Evolutionary conservation across 2,329 filamentous ascomycete genomes (phyloP).

Genomic region (Endocalyx cinctus): DNA sequence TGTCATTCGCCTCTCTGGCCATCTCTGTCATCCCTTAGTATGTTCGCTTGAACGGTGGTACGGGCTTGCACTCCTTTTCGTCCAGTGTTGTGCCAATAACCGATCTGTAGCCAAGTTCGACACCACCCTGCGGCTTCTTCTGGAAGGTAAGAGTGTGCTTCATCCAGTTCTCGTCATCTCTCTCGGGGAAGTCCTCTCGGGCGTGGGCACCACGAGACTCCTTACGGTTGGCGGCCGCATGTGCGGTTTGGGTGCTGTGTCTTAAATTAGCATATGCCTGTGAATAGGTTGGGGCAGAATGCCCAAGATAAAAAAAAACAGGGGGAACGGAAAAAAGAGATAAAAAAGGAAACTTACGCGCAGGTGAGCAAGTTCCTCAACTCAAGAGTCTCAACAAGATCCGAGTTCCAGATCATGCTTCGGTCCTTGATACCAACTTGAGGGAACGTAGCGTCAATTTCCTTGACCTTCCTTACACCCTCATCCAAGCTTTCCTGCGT

Average conservation of each 20-base stretch:
- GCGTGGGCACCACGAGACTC: slow-evolving; percentile 97
- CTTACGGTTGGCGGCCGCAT: slow-evolving; percentile 86
- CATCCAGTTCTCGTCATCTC: slow-evolving; percentile 97
- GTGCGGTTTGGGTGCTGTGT: slow-evolving; percentile 77
- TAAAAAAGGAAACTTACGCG: slow-evolving; percentile 64
- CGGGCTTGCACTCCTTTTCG: slow-evolving; percentile 91
- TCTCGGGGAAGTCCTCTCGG: slow-evolving; percentile 91
- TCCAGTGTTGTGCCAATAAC: slow-evolving; percentile 83
- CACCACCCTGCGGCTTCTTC: slow-evolving; percentile 82
- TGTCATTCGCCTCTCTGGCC: too few species aligned
- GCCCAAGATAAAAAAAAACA: too few species aligned
- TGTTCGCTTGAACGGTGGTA: slow-evolving; percentile 93
- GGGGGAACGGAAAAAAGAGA: background rate
- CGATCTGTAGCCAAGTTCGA: slow-evolving; percentile 79
- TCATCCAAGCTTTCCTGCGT: slow-evolving; percentile 91
- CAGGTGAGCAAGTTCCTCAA: slow-evolving; percentile 93
- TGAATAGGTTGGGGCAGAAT: too few species aligned
- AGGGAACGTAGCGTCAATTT: slow-evolving; percentile 74
- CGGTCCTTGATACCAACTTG: slow-evolving; percentile 95
- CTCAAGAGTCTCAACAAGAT: slow-evolving; percentile 94
- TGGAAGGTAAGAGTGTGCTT: slow-evolving; percentile 98
- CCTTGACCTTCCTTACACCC: slow-evolving; percentile 81
- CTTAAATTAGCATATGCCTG: background rate
- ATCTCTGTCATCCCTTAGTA: slow-evolving; percentile 65
- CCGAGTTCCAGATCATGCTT: slow-evolving; percentile 99